Evolutionary conservation across 768 basidiomycete genomes (phyloP).

Genomic region (Lentinula lateritia): DNA sequence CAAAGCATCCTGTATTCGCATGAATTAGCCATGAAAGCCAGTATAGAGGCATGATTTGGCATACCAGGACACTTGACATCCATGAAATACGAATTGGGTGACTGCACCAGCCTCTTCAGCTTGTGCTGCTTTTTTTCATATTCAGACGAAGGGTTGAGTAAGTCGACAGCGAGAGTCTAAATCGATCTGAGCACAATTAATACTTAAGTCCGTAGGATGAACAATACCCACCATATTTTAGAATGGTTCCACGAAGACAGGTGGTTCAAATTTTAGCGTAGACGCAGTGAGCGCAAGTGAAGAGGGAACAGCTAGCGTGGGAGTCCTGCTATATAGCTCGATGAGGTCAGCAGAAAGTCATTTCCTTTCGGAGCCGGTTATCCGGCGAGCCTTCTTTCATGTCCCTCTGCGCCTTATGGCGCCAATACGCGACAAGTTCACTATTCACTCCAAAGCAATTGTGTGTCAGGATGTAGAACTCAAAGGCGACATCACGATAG

Average conservation of each 20-base stretch:
- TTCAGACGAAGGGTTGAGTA: slow-evolving; percentile 92
- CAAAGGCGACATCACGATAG: slow-evolving; percentile 92
- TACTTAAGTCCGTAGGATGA: neutral
- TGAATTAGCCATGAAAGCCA: neutral
- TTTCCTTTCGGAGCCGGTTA: neutral
- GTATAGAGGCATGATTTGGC: slow-evolving; percentile 17
- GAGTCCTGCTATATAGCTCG: neutral
- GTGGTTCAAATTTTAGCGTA: neutral
- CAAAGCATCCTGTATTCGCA: slow-evolving; percentile 76
- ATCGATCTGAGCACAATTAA: neutral
- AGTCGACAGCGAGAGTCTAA: slow-evolving; percentile 94
- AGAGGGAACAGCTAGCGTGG: neutral
- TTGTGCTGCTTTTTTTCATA: slow-evolving; percentile 90
- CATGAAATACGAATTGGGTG: slow-evolving; percentile 99
- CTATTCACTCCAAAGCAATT: slow-evolving; percentile 85
- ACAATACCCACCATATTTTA: slow-evolving; percentile 4
- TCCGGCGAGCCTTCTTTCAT: neutral
- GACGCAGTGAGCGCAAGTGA: neutral
- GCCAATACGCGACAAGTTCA: slow-evolving; percentile 77
- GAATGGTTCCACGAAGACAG: slow-evolving; percentile 1
- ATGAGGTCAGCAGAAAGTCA: neutral
- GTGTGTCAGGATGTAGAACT: slow-evolving; percentile 93
- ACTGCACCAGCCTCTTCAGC: slow-evolving; percentile 98
- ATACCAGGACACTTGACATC: slow-evolving; percentile 97
- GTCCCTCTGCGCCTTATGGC: neutral